These are phyloP conservation scores for Rickenella mellea DNA, from an alignment of 768 basidiomycete species.

Conservation along the genomic window DNA sequence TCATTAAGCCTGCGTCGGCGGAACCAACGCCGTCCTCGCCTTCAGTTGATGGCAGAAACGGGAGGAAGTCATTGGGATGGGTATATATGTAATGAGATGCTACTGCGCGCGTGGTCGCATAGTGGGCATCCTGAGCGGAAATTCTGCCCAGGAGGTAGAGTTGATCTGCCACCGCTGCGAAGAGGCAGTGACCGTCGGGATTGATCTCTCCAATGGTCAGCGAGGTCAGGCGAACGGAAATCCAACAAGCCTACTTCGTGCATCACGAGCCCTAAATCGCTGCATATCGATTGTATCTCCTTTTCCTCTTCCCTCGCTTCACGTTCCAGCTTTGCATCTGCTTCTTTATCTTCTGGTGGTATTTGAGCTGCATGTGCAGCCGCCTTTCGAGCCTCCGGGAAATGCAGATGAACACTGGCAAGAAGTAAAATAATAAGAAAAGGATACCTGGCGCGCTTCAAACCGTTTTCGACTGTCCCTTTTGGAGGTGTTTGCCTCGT, in stretches of 20 bases:
- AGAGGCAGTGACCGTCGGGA: slow-evolving; percentile 95
- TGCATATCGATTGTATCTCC: slow-evolving; percentile 54
- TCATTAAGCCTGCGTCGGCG: slow-evolving; percentile 64
- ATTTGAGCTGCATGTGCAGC: slow-evolving; percentile 49
- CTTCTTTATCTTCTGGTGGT: slow-evolving; percentile 43
- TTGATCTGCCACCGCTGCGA: slow-evolving; percentile 90
- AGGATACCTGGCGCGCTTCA: slow-evolving; percentile 58
- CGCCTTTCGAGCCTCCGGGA: slow-evolving; percentile 58
- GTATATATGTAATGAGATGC: slow-evolving; percentile 76
- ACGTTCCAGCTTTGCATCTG: slow-evolving; percentile 47
- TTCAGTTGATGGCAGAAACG: slow-evolving; percentile 72
- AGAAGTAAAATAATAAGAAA: not conserved
- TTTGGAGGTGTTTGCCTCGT: slow-evolving; percentile 24
- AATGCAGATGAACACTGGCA: not conserved
- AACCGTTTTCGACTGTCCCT: slow-evolving; percentile 55
- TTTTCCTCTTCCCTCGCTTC: slow-evolving; percentile 63
- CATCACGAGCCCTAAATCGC: slow-evolving; percentile 54
- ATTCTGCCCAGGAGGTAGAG: slow-evolving; percentile 64
- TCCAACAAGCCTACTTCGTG: slow-evolving; percentile 40
- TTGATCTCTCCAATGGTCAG: slow-evolving; percentile 49
- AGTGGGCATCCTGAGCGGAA: slow-evolving; percentile 46
- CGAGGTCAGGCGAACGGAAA: not conserved
- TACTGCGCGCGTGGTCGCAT: slow-evolving; percentile 47
- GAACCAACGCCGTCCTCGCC: slow-evolving; percentile 65
- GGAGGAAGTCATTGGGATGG: slow-evolving; percentile 86